A percentile compares a stretch with the other conserved stretches of the same genome.
These are phyloP conservation scores for Xylariomycetidae sp. DNA, from an alignment of 2,329 filamentous ascomycete genomes.

Conservation along the genomic window DNA sequence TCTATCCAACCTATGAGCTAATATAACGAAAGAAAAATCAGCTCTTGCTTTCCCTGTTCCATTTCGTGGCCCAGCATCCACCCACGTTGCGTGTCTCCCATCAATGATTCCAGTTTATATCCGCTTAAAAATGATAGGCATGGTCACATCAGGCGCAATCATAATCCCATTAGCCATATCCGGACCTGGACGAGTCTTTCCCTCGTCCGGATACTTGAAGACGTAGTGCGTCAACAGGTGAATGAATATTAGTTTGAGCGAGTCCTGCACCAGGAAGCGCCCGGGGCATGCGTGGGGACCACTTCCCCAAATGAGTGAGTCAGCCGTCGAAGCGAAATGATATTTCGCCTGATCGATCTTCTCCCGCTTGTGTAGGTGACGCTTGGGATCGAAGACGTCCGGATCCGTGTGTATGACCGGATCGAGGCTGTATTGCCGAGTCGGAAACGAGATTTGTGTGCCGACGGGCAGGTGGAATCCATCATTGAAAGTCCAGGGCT, in stretches of 20 bases:
- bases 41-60: too few species aligned
- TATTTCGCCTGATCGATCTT: conserved; percentile 5
- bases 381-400: conserved; percentile 6
- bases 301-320: conserved; percentile 6
- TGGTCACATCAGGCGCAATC: too few species aligned
- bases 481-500: conserved; percentile 3
- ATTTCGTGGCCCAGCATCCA: too few species aligned
- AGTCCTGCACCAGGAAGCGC: conserved; percentile 7
- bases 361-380: conserved; percentile 6
- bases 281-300: conserved; percentile 8
- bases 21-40: too few species aligned
- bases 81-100: too few species aligned
- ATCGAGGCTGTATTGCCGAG: conserved; percentile 5
- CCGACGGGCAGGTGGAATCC: conserved; percentile 1
- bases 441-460: conserved; percentile 3
- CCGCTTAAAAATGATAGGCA: too few species aligned
- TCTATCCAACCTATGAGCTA: too few species aligned
- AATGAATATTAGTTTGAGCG: conserved; percentile 9
- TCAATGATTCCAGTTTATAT: too few species aligned
- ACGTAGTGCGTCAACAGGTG: conserved; percentile 7
- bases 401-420: conserved; percentile 4
- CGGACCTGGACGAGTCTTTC: conserved; percentile 1
- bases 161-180: conserved; percentile 3
- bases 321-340: conserved; percentile 11
- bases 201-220: conserved; percentile 2